phyloP scores from a whole-genome alignment of 176 grass and related monocot species.

The Pontederia crassipes region DNA sequence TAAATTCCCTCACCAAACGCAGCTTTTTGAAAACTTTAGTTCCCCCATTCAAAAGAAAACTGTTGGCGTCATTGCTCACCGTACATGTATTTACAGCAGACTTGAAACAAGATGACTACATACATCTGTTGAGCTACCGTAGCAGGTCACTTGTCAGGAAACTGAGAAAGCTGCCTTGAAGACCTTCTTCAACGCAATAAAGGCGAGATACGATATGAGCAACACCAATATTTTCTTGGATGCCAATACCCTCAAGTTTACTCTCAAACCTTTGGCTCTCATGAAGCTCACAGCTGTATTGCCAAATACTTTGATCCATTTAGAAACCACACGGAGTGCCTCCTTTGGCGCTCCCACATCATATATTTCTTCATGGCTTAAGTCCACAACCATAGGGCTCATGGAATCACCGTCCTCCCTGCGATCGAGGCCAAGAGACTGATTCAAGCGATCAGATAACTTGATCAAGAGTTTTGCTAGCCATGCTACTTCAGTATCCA shows the following conservation, averaged over 20 bases:
- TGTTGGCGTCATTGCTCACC: too few species aligned
- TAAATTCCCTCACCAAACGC: too few species aligned
- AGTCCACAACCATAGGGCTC: slow-evolving; percentile 22
- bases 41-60: too few species aligned
- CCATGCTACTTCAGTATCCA: slow-evolving; percentile 76
- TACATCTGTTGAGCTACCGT: too few species aligned
- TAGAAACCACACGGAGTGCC: slow-evolving; percentile 27
- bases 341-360: slow-evolving; percentile 41
- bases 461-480: slow-evolving; percentile 47
- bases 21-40: too few species aligned
- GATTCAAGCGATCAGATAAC: slow-evolving; percentile 57
- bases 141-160: too few species aligned
- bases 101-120: too few species aligned
- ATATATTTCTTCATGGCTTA: slow-evolving; percentile 31
- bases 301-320: slow-evolving; percentile 32
- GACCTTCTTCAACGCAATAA: slow-evolving; percentile 22
- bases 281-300: slow-evolving; percentile 44
- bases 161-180: slow-evolving; percentile 3
- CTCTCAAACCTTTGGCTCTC: slow-evolving; percentile 42
- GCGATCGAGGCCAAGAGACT: slow-evolving; percentile 30
- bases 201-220: slow-evolving; percentile 22
- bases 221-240: slow-evolving; percentile 46
- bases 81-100: too few species aligned
- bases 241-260: slow-evolving; percentile 70
- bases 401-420: slow-evolving; percentile 13